Base-by-base conservation (phyloP, 768 basidiomycete species). In the Trametes elegans region DNA sequence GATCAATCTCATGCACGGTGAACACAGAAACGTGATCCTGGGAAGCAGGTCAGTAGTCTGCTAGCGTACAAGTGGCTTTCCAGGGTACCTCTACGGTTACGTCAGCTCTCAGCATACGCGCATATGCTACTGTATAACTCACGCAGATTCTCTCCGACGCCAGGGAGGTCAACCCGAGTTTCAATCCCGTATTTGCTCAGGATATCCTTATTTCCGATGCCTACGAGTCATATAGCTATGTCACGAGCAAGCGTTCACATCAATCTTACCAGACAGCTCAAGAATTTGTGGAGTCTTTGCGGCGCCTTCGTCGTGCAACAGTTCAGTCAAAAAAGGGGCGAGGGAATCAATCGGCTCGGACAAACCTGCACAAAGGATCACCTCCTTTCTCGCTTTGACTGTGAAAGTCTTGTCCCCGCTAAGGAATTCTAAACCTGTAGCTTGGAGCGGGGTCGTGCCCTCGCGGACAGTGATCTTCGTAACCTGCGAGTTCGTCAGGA, bases 131-230 rank as follows among this genome's bases (percentile, higher is more conserved):
- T 7, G 16, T 19, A 24, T 5, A 2, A 56, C 55, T 49, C 16
- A 56, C 55, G 55, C 7, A 56, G 47, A 41, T 56, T 56, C 29
- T 50, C 55, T 16, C 55, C 55, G 3, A 56, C 55, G 3, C 21
- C 28, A 2, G 55, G 55, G 10, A 49, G 41, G 27, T 56, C 48
- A 7, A 56, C 6, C 3, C 49, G 18, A 5, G 40, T 27, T 11
- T 43, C 21, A 16, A 56, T 56, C 2, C 55, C 55, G 32, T 50
- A 23, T n/a, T 45, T 29, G 26, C 24, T 39, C 11, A 56, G 49
- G 5, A 56, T 23, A 5, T 49, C 42, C 19, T 27, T 32, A 26
- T 50, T 43, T 11, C 55, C 55, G 19, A 56, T 56, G 3, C 55
- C 55, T 44, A 11, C 18, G 23, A 24, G 16, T 3, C 5, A 3